Conservation (phyloP, 2,329 filamentous ascomycete species). For the Fusarium liriodendri region DNA sequence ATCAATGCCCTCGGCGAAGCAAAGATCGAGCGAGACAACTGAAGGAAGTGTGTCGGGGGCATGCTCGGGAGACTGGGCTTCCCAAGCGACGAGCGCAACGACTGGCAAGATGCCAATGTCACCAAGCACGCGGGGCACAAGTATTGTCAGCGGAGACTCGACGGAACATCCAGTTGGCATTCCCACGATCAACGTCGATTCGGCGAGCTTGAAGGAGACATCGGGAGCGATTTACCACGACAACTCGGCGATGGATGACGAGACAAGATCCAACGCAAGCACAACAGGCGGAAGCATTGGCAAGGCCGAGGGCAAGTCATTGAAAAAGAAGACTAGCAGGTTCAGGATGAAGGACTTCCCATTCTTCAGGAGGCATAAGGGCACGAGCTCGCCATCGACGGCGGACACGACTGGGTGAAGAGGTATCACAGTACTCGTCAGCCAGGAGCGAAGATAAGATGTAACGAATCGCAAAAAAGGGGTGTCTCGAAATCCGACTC, state of each 20-base stretch:
- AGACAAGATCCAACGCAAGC: conserved; percentile 45
- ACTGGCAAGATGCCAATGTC: conserved; percentile 73
- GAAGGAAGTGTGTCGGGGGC: conserved; percentile 68
- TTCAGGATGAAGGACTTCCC: conserved; percentile 72
- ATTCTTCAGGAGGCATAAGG: conserved; percentile 66
- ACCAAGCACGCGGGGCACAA: conserved; percentile 74
- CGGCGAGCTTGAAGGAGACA: conserved; percentile 49
- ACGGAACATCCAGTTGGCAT: conserved; percentile 61
- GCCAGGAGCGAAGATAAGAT: conserved; percentile 14
- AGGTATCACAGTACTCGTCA: conserved; percentile 28
- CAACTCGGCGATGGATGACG: conserved; percentile 43
- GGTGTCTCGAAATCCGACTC: background rate
- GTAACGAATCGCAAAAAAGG: conserved; percentile 2
- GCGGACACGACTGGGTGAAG: conserved; percentile 49
- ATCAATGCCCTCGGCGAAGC: conserved; percentile 58
- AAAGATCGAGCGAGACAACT: conserved; percentile 71
- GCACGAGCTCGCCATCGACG: conserved; percentile 48
- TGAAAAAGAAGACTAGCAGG: conserved; percentile 72
- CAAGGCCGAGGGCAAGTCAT: conserved; percentile 60
- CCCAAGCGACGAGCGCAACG: conserved; percentile 71
- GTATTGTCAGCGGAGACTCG: conserved; percentile 71
- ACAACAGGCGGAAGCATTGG: conserved; percentile 56
- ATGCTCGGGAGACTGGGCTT: conserved; percentile 69
- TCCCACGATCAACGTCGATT: conserved; percentile 53
- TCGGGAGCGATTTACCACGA: conserved; percentile 42